Percentiles rank a stretch among this genome's conserved stretches.
Evolutionary conservation across 306 rosid genomes (phyloP).

Genomic region (Hippophae gyantsensis): DNA sequence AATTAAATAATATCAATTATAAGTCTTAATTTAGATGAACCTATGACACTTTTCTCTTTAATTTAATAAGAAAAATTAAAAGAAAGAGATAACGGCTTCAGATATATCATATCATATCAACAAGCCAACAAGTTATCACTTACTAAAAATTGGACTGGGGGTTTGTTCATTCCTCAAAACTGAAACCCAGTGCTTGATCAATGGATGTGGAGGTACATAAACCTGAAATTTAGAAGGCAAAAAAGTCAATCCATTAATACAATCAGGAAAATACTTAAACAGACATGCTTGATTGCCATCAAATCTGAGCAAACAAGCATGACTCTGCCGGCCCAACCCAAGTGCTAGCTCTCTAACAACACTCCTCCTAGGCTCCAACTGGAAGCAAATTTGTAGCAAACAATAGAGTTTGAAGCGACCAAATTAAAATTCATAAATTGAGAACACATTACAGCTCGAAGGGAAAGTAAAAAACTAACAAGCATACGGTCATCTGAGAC

Average conservation of each 20-base stretch:
- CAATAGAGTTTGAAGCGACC: background rate
- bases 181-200: constrained; percentile 98
- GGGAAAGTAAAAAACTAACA: constrained; percentile 35
- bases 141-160: constrained; percentile 76
- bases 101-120: too few species aligned
- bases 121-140: constrained; percentile 18
- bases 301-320: background rate
- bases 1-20: too few species aligned
- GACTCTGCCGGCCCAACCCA: background rate
- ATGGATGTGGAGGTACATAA: constrained; percentile 80
- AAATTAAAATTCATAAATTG: constrained; percentile 5
- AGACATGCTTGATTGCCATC: background rate
- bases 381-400: background rate
- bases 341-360: constrained; percentile 1
- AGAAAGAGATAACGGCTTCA: too few species aligned
- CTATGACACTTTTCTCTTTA: too few species aligned
- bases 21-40: too few species aligned
- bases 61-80: too few species aligned
- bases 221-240: constrained; percentile 35
- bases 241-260: constrained; percentile 6
- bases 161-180: constrained; percentile 85
- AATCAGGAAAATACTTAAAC: constrained; percentile 2
- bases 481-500: constrained; percentile 66
- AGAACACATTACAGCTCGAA: background rate
- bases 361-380: background rate